Percentiles rank a stretch among this genome's conserved stretches.
These are phyloP conservation scores for Dipodascus geniculatus DNA, from an alignment of 805 yeast species.

Conservation along the genomic window DNA sequence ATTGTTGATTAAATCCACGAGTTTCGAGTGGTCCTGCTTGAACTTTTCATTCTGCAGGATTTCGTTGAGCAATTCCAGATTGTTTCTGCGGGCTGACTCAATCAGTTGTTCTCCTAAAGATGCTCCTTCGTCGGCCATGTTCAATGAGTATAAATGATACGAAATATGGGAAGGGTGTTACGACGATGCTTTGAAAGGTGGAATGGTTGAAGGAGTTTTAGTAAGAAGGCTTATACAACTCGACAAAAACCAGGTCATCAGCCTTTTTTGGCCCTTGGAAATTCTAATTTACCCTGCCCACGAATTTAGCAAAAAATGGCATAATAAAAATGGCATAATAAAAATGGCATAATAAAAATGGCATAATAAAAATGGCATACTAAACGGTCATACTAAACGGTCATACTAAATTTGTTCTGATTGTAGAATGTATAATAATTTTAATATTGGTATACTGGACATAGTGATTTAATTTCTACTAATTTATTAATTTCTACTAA, in stretches of 20 bases:
- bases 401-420: no score
- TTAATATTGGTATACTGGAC: no score
- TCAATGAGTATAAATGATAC: neutral
- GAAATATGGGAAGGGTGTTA: no score
- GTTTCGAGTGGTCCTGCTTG: constrained; percentile 14
- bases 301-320: no score
- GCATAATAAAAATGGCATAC: no score
- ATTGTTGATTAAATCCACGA: constrained; percentile 47
- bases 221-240: neutral
- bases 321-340: no score
- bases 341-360: no score
- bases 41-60: constrained; percentile 35
- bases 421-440: no score
- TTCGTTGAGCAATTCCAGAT: constrained; percentile 55
- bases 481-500: no score
- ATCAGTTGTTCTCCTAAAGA: constrained; percentile 64
- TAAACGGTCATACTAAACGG: no score
- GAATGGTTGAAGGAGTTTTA: neutral
- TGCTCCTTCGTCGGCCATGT: constrained; percentile 48
- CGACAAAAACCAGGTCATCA: neutral
- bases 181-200: neutral
- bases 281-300: neutral
- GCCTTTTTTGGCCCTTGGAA: neutral
- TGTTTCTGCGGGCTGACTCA: constrained; percentile 83
- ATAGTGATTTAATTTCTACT: no score